phyloP scores from a whole-genome alignment of 768 basidiomycete genomes.

The Clitopilus passeckerianus region DNA sequence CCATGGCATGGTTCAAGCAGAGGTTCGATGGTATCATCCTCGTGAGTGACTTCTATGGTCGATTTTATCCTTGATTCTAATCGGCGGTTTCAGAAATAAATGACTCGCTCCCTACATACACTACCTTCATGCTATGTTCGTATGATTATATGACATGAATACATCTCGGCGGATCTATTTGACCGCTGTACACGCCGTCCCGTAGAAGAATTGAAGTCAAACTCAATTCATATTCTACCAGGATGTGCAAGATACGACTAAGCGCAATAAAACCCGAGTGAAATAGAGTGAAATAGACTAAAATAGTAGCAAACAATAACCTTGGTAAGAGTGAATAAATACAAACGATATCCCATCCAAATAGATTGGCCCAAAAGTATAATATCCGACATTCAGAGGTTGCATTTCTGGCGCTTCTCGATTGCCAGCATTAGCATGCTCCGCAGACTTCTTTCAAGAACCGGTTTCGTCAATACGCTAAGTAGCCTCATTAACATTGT shows the following conservation, averaged over 20 bases:
- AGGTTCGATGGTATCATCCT: conserved; percentile 97
- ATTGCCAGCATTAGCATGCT: conserved; percentile 21
- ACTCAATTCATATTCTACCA: neutral
- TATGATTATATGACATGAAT: conserved; percentile 18
- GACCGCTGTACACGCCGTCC: neutral
- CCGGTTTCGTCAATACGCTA: conserved; percentile 61
- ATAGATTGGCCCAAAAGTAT: too few species aligned
- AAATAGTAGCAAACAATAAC: too few species aligned
- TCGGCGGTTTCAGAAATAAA: conserved; percentile 14
- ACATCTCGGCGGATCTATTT: neutral
- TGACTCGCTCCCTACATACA: neutral
- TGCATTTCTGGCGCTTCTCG: conserved; percentile 8
- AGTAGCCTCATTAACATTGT: neutral
- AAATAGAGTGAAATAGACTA: neutral
- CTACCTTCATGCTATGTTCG: conserved; percentile 12
- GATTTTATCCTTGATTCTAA: neutral
- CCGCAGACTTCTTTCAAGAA: conserved; percentile 38
- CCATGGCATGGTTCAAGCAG: conserved; percentile 99
- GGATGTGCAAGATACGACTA: neutral
- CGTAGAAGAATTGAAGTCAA: conserved; percentile 6
- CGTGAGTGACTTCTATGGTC: conserved; percentile 38
- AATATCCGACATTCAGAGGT: neutral
- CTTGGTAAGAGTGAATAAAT: too few species aligned
- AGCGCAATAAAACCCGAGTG: neutral
- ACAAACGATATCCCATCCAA: too few species aligned